These are phyloP conservation scores for Medicago truncatula DNA, from an alignment of 306 rosid genomes.

Conservation along the genomic window DNA sequence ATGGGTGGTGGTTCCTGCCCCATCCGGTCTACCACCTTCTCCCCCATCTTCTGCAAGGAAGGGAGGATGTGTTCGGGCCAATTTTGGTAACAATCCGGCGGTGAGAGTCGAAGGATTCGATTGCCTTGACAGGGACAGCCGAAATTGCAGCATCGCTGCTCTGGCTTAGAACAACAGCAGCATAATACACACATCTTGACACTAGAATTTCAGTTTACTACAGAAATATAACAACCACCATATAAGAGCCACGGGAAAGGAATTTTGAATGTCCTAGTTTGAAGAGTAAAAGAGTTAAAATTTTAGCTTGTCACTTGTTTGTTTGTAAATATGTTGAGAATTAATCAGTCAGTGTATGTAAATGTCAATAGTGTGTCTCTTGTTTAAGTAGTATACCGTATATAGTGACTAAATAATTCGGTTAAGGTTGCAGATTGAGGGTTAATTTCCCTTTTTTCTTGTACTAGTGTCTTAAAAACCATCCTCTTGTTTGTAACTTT, in stretches of 20 bases:
- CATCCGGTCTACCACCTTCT: slow-evolving; percentile 54
- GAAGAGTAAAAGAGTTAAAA: slow-evolving; percentile 31
- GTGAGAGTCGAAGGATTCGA: slow-evolving; percentile 94
- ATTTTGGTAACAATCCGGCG: slow-evolving; percentile 78
- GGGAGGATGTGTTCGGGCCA: slow-evolving; percentile 74
- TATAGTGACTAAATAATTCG: slow-evolving; percentile 45
- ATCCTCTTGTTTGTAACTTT: slow-evolving; percentile 55
- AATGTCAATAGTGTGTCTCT: slow-evolving; percentile 48
- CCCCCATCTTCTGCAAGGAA: slow-evolving; percentile 69
- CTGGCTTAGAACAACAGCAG: slow-evolving; percentile 62
- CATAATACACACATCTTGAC: slow-evolving; percentile 6
- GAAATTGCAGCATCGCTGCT: slow-evolving; percentile 89
- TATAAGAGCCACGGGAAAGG: slow-evolving; percentile 39
- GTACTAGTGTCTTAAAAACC: slow-evolving; percentile 30
- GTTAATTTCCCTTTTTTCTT: slow-evolving; percentile 29
- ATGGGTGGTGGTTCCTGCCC: slow-evolving; percentile 44
- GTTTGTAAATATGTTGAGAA: slow-evolving; percentile 64
- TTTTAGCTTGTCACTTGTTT: slow-evolving; percentile 44
- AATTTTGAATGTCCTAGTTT: slow-evolving; percentile 48
- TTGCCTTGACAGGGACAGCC: slow-evolving; percentile 83
- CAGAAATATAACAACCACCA: slow-evolving; percentile 30
- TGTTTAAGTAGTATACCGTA: slow-evolving; percentile 21
- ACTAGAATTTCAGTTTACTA: slow-evolving; percentile 45
- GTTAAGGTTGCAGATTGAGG: slow-evolving; percentile 32
- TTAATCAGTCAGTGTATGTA: slow-evolving; percentile 48